Conservation (phyloP, 139 green algal genomes). For the Raphidocelis subcapitata region DNA sequence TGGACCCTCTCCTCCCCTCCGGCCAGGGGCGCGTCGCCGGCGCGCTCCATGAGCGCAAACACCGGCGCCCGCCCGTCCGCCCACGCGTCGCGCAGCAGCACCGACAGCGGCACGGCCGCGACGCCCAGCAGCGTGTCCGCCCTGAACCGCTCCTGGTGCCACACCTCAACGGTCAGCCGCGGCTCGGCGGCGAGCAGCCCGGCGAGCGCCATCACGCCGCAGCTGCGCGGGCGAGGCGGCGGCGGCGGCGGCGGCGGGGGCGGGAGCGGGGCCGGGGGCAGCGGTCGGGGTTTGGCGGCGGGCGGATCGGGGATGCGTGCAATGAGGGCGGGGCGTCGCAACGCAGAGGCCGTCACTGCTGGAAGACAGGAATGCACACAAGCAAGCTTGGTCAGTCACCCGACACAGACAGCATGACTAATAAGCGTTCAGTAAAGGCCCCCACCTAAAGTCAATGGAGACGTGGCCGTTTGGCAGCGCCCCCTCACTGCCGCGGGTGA, state of each 20-base stretch:
- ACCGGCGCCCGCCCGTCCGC: constrained; percentile 65
- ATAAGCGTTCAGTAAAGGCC: too few species aligned
- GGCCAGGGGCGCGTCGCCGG: neutral
- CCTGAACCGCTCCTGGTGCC: constrained; percentile 49
- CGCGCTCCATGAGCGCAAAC: constrained; percentile 31
- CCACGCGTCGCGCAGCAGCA: constrained; percentile 61
- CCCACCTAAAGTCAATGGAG: constrained; percentile 44
- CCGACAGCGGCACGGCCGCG: constrained; percentile 46
- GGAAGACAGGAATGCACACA: too few species aligned
- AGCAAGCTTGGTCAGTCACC: too few species aligned
- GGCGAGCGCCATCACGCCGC: constrained; percentile 51
- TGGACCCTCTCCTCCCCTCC: constrained; percentile 40
- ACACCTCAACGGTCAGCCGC: constrained; percentile 51
- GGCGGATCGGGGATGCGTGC: too few species aligned
- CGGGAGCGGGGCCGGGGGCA: too few species aligned
- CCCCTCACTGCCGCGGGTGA: constrained; percentile 44
- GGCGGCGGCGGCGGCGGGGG: too few species aligned
- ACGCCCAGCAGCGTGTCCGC: constrained; percentile 57
- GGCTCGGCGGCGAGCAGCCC: constrained; percentile 45
- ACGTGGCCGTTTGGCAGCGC: constrained; percentile 42
- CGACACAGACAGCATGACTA: too few species aligned
- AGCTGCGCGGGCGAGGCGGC: too few species aligned
- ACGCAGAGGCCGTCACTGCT: too few species aligned
- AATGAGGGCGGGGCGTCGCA: too few species aligned
- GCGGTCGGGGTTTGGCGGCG: too few species aligned